Conservation (phyloP, 73 alveolate species). For the Paramecium pentaurelia region DNA sequence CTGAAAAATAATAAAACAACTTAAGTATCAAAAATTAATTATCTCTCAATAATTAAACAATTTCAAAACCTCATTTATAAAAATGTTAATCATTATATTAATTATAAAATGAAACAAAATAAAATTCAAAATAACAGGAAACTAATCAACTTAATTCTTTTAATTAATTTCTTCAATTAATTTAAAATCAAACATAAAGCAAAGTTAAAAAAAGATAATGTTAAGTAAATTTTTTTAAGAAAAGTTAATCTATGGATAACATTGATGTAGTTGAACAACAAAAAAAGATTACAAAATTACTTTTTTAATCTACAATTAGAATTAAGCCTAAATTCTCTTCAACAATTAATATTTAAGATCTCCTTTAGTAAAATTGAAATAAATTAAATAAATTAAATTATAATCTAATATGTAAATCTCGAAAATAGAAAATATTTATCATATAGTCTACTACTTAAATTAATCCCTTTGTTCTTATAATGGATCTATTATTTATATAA, state of each 20-base stretch:
- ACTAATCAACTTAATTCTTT: background rate
- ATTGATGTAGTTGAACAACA: background rate
- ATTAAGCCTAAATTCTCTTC: background rate
- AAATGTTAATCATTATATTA: background rate
- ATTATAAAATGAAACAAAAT: background rate
- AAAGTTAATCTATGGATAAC: background rate
- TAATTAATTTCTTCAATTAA: background rate
- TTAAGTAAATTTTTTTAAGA: background rate
- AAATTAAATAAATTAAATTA: background rate
- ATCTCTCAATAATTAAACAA: background rate
- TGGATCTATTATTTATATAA: background rate
- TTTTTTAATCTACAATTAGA: background rate
- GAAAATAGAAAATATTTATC: background rate
- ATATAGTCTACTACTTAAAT: background rate
- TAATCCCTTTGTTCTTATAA: background rate
- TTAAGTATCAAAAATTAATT: background rate
- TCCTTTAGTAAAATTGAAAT: constrained; percentile 3
- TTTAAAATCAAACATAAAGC: background rate
- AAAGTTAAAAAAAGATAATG: background rate
- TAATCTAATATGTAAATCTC: background rate
- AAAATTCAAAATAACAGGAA: background rate
- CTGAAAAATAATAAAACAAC: background rate
- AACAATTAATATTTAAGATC: background rate
- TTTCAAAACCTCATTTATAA: background rate
- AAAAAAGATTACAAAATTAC: background rate